Base-by-base conservation (phyloP, 2,329 filamentous ascomycete genomes). In the Pestalotiopsis sp. region DNA sequence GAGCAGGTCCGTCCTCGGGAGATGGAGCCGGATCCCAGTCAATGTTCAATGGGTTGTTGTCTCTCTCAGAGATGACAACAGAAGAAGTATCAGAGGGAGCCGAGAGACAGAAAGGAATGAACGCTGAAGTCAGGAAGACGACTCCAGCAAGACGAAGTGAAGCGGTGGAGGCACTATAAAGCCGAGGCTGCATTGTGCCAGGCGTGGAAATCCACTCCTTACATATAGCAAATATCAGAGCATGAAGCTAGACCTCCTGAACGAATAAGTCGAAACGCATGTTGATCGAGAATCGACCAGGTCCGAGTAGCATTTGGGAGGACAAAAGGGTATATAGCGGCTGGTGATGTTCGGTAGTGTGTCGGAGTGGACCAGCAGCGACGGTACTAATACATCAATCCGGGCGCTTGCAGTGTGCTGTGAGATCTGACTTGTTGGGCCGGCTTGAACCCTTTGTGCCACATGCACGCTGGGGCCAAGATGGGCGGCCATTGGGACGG, bases 1-100 rank as follows among this genome's bases (percentile, higher is more conserved):
- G 78, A 9, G 87, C 83, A 68, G 90, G 87, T 7, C 88, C 88
- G 80, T 90, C 82, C 79, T 89, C 85, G 68, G 88, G 85, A 65
- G 88, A 79, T 57, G 89, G 88, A 41, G 89, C 86, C 62, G 88
- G 88, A 71, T 81, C 82, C 72, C 84, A 84, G 75, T 88, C 84
- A 76, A 89, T 86, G 71, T 80, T 75, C 66, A 88, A 81, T 70
- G 74, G 75, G 67, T 79, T 76, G 74, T 72, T 78, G 72, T 75
- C 68, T 70, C 74, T 75, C 62, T 73, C 73, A 70, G 71, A 69
- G 69, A 71, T 68, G 57, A 72, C 71, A 62, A 39, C 23, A 59
- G n/a, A 36, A 23, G 31, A 20, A 3, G 17, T 23, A n/a, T 62
- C 59, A 58, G 72, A 68, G 57, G 75, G 72, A 68, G 68, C 64